A percentile compares a stretch with the other conserved stretches of the same genome.
phyloP scores from a whole-genome alignment of 352 stramenopile species.

The Hyaloperonospora arabidopsidis region DNA sequence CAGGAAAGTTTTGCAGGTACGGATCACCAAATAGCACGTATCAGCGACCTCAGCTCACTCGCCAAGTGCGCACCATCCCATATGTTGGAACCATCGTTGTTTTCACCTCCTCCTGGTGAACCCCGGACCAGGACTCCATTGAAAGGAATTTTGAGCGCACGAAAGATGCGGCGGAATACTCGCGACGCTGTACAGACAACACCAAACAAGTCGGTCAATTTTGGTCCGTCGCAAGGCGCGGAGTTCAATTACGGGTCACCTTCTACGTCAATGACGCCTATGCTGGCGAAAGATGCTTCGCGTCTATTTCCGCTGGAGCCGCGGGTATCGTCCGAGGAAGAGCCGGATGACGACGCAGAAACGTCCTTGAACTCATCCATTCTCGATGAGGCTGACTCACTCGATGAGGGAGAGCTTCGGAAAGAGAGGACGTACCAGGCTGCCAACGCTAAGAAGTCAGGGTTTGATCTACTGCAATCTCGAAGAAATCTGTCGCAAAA shows the following conservation, averaged over 20 bases:
- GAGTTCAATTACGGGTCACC: constrained; percentile 77
- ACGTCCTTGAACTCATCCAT: constrained; percentile 81
- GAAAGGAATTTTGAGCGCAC: constrained; percentile 70
- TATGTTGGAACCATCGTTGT: constrained; percentile 9
- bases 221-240: constrained; percentile 64
- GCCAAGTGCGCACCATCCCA: constrained; percentile 3
- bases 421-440: constrained; percentile 14
- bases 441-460: constrained; percentile 19
- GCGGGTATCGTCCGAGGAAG: constrained; percentile 28
- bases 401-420: constrained; percentile 38
- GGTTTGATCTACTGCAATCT: constrained; percentile 23
- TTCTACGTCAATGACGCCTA: constrained; percentile 82
- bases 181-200: constrained; percentile 32
- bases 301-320: constrained; percentile 62
- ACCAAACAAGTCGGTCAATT: constrained; percentile 78
- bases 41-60: constrained; percentile 4
- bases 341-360: constrained; percentile 71
- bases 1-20: constrained; percentile 4
- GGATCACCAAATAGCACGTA: not conserved
- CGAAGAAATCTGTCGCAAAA: constrained; percentile 22
- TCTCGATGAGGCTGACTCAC: constrained; percentile 62
- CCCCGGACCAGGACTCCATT: constrained; percentile 37
- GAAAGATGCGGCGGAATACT: constrained; percentile 35
- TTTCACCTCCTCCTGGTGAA: constrained; percentile 24
- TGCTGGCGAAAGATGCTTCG: constrained; percentile 49